Evolutionary conservation across 345 rosid species (phyloP), one percentile per base, ranked within the genome.

Genomic region (Heritiera littoralis): DNA sequence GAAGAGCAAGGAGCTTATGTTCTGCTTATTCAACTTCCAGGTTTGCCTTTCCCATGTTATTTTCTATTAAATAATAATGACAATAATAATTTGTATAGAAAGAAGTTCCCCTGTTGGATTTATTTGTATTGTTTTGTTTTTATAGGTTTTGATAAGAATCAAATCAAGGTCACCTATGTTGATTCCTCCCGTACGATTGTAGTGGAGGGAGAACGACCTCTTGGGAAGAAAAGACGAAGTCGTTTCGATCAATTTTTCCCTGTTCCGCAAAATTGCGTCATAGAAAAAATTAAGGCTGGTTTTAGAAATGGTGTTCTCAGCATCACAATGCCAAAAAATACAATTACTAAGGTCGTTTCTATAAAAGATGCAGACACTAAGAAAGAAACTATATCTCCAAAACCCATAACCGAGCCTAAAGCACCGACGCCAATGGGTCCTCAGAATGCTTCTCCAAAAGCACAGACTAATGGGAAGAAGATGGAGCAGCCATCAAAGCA

Each of bases 61-160:
- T 35, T 35, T 35, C 38, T 35, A 35, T 35, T 35, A 35, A 35
- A 35, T 35, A 35, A 35, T 35, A 35, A 35, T 35, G 3, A 35
- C 1, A 35, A 35, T 35, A 56, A 59, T 59, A 20, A 23, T 59
- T 59, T 59, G 9, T n/a, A 59, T 38, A 4, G 6, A 9, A 61
- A 30, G 2, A 11, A 30, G 40, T 10, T 61, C 41, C 2, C 6
- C 14, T 0, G 3, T 35, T 68, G 35, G 32, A 20, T 68, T 68
- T 11, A 45, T 68, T 68, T 11, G 0, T 40, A 1, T 18, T 18
- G 0, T 66, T 68, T 18, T 45, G 0, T 4, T 23, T 70, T 28
- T 69, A 67, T 72, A 94, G 95, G 76, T 59, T 94, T 91, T 48
- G 2, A 35, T 9, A 91, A 80, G 86, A 90, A 92, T 67, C 94